Conservation (phyloP, 805 yeast genomes). For the Sporopachydermia lactativora region DNA sequence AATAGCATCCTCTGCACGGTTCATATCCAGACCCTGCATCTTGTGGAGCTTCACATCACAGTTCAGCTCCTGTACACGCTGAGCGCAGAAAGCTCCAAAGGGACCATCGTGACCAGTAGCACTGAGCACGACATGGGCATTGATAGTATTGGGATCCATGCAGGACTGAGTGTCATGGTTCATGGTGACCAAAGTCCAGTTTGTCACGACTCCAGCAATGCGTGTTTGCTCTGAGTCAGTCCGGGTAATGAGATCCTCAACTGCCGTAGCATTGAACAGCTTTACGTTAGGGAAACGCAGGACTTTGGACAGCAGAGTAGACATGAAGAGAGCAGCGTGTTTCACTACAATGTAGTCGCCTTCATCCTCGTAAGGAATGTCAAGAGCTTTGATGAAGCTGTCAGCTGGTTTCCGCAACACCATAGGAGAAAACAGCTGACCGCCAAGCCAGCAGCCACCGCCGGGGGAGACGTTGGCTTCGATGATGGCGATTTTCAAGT, state of each 20-base stretch:
- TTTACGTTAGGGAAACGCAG: conserved; percentile 61
- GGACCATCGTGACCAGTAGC: conserved; percentile 80
- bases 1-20: conserved; percentile 61
- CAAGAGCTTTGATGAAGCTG: conserved; percentile 46
- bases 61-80: conserved; percentile 45
- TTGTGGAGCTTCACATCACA: conserved; percentile 36
- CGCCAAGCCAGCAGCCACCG: conserved; percentile 73
- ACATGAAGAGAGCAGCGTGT: conserved; percentile 67
- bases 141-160: conserved; percentile 75
- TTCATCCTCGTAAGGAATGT: conserved; percentile 59
- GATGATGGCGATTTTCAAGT: conserved; percentile 55
- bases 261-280: conserved; percentile 68
- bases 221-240: conserved; percentile 40
- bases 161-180: conserved; percentile 68
- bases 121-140: conserved; percentile 46
- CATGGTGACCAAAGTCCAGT: conserved; percentile 69
- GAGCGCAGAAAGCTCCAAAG: conserved; percentile 67
- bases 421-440: conserved; percentile 67
- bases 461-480: conserved; percentile 70
- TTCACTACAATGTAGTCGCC: conserved; percentile 71
- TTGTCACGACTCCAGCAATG: conserved; percentile 70
- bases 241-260: conserved; percentile 67
- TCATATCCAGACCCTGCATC: conserved; percentile 73
- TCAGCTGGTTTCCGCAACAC: conserved; percentile 72
- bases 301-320: conserved; percentile 57